Percentiles rank a stretch among this genome's conserved stretches.
phyloP scores from a whole-genome alignment of 148 eudicot species.

The Gaultheria prostrata region DNA sequence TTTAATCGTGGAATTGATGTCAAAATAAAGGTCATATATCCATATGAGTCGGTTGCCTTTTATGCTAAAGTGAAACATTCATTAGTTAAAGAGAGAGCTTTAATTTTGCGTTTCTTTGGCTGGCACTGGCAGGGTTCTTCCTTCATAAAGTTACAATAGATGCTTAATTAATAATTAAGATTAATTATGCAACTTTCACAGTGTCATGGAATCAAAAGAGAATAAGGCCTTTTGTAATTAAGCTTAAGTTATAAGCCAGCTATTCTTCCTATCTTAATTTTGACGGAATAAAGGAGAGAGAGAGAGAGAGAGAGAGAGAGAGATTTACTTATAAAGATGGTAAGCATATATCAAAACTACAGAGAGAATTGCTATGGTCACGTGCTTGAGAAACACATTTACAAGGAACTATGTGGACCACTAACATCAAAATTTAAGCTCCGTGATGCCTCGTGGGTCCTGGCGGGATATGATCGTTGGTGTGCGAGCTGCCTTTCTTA shows the following conservation, averaged over 20 bases:
- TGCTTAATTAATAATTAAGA: slow-evolving; percentile 3
- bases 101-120: neutral
- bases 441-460: too few species aligned
- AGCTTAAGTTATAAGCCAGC: slow-evolving; percentile 4
- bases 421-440: neutral
- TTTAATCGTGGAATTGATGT: slow-evolving; percentile 5
- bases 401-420: neutral
- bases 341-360: neutral
- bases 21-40: neutral
- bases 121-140: neutral
- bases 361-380: neutral
- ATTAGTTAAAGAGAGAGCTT: neutral
- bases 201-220: neutral
- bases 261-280: neutral
- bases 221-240: neutral
- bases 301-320: slow-evolving; percentile 3
- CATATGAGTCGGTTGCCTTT: neutral
- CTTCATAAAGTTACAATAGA: neutral
- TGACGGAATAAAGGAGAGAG: slow-evolving; percentile 7
- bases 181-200: neutral
- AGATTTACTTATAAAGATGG: neutral
- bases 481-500: too few species aligned
- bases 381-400: slow-evolving; percentile 4
- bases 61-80: neutral
- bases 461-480: too few species aligned